Conservation (phyloP, 805 yeast species). For the Candida corydali region DNA sequence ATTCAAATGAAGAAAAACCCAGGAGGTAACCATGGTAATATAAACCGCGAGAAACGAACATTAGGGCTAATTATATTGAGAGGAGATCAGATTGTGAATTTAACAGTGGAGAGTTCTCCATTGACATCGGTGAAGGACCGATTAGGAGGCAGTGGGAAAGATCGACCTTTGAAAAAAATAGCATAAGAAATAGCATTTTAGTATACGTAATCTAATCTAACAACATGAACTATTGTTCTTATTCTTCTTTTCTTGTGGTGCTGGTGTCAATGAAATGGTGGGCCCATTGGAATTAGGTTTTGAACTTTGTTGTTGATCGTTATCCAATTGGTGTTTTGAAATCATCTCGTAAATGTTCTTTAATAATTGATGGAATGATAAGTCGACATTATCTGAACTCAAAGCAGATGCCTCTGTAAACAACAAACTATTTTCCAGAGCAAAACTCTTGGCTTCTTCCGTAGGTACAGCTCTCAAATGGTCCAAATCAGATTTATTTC, state of each 20-base stretch:
- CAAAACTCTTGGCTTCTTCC: conserved; percentile 93
- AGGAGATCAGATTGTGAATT: conserved; percentile 81
- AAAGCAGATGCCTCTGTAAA: conserved; percentile 96
- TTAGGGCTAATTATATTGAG: conserved; percentile 80
- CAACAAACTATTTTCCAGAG: conserved; percentile 83
- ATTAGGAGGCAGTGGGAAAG: conserved; percentile 26
- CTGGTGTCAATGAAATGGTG: conserved; percentile 87
- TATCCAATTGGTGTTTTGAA: conserved; percentile 85
- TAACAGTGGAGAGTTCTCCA: conserved; percentile 61
- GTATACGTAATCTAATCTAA: conserved; percentile 29
- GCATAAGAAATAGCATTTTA: no score
- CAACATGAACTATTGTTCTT: conserved; percentile 67
- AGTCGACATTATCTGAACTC: conserved; percentile 90
- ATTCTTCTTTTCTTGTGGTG: conserved; percentile 73
- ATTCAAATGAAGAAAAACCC: conserved; percentile 27
- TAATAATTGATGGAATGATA: conserved; percentile 88
- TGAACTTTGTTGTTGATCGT: conserved; percentile 56
- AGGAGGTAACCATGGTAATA: conserved; percentile 24
- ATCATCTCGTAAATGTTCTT: conserved; percentile 94
- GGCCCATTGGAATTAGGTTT: conserved; percentile 86
- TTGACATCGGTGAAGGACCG: conserved; percentile 30
- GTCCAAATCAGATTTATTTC: conserved; percentile 86
- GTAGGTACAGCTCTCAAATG: conserved; percentile 96
- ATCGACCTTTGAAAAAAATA: conserved; percentile 26
- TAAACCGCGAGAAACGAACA: conserved; percentile 53